Evolutionary conservation across 1,284 basidiomycete genomes (phyloP), one percentile per base, ranked within the genome.

Genomic region (Apiotrichum porosum): DNA sequence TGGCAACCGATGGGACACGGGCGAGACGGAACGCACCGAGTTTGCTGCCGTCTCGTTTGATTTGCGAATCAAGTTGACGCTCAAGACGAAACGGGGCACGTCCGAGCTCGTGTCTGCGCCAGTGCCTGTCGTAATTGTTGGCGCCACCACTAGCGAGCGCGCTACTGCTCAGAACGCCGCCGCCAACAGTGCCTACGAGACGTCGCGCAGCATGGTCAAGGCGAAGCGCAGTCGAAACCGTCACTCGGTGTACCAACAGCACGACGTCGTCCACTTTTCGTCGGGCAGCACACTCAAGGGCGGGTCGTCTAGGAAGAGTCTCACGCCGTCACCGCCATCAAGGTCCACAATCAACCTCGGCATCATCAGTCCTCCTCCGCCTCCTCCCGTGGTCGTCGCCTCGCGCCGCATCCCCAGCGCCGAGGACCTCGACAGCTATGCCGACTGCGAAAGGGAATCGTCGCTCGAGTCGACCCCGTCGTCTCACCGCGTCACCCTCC

Each of bases 1-100:
- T 8, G 43, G 53, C 6, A 53, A 59, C 4, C 56, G 53, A 9
- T 71, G 68, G 68, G 64, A 65, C 41, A 36, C 60, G 4, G 66
- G 66, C 8, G 64, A 69, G 36, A 64, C 68, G 4, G 44, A 60
- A 10, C 46, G 41, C 21, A 65, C 62, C 4, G 42, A 55, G 18
- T 44, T 66, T 2, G 60, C 61, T 9, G 34, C 45, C 9, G 56
- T 69, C 3, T 49, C 58, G 1, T 71, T 62, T 40, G 47, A 54
- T 13, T 52, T 68, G 21, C 49, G 53, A 22, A 49, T 63, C 14
- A 65, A 63, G 36, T 35, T 65, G 18, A 52, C 51, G 0, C 28
- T 68, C 34, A 64, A 65, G 46, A 38, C 37, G 12, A 44, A 47
- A 18, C 52, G 51, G 22, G 17, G 23, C 46, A 34, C 32, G 1